Percentiles rank a stretch among this genome's conserved stretches.
These are phyloP conservation scores for Claviceps maximensis DNA, from an alignment of 2,329 filamentous ascomycete genomes.

Conservation along the genomic window DNA sequence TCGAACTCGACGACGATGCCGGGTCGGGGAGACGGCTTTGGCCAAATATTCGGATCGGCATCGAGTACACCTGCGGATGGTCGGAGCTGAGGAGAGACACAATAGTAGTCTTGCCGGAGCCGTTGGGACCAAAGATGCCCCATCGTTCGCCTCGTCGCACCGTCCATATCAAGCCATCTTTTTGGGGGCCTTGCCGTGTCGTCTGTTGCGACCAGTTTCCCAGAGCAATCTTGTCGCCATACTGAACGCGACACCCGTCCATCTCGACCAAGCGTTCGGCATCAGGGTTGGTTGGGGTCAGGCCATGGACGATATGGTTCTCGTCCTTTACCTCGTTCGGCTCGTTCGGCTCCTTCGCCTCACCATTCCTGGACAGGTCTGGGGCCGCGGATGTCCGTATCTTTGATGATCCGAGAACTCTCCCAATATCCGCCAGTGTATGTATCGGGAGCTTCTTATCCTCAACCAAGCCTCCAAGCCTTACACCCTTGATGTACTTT, in stretches of 20 bases:
- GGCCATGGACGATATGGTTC: slow-evolving; percentile 8
- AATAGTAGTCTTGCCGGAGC: slow-evolving; percentile 89
- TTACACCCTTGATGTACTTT: slow-evolving; percentile 33
- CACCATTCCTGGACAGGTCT: slow-evolving; percentile 1
- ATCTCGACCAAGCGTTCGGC: slow-evolving; percentile 75
- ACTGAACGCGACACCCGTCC: slow-evolving; percentile 69
- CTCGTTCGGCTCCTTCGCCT: neutral
- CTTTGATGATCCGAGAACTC: slow-evolving; percentile 21
- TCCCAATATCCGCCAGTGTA: slow-evolving; percentile 36
- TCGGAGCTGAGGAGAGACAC: slow-evolving; percentile 89
- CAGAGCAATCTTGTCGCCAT: slow-evolving; percentile 63
- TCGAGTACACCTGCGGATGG: slow-evolving; percentile 85
- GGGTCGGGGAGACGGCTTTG: slow-evolving; percentile 63
- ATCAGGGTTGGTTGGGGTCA: slow-evolving; percentile 12
- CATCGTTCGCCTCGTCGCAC: slow-evolving; percentile 75
- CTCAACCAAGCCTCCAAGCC: slow-evolving; percentile 28
- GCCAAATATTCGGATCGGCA: slow-evolving; percentile 78
- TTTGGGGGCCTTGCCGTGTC: slow-evolving; percentile 26
- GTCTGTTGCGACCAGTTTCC: slow-evolving; percentile 63
- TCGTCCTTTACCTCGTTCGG: neutral
- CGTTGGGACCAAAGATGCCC: slow-evolving; percentile 89
- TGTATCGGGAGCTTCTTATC: slow-evolving; percentile 35
- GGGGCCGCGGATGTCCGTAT: slow-evolving; percentile 4
- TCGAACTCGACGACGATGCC: slow-evolving; percentile 38
- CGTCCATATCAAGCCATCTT: slow-evolving; percentile 64